Percentiles rank a stretch among this genome's conserved stretches.
phyloP scores from a whole-genome alignment of 805 yeast species.

The Candida mattraensis region DNA sequence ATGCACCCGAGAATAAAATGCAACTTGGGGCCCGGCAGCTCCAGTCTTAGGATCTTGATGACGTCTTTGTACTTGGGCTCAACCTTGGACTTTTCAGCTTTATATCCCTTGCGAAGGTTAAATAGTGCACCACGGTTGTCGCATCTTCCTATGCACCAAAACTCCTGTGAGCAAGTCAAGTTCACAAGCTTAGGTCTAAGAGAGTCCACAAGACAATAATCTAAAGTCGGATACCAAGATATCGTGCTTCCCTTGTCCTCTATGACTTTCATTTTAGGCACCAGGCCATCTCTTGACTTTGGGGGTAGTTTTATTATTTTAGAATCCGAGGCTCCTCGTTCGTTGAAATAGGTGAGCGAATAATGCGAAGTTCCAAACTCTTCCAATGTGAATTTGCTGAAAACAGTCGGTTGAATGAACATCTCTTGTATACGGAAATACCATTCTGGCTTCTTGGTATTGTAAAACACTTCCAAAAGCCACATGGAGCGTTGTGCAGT shows the following conservation, averaged over 20 bases:
- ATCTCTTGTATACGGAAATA: constrained; percentile 17
- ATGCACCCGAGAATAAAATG: constrained; percentile 18
- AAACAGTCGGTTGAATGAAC: constrained; percentile 23
- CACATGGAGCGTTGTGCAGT: constrained; percentile 21
- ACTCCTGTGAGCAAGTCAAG: constrained; percentile 24
- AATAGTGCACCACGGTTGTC: constrained; percentile 27
- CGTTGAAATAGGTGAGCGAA: constrained; percentile 25
- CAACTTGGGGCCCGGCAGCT: constrained; percentile 5
- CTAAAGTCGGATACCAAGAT: constrained; percentile 31
- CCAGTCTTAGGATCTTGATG: constrained; percentile 13
- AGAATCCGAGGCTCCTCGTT: constrained; percentile 27
- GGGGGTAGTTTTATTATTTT: constrained; percentile 18
- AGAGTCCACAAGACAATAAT: constrained; percentile 22
- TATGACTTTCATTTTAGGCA: constrained; percentile 19
- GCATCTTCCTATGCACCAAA: constrained; percentile 33
- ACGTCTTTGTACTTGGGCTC: constrained; percentile 16
- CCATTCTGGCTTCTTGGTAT: constrained; percentile 19
- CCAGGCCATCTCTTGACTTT: constrained; percentile 12
- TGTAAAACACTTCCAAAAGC: constrained; percentile 28
- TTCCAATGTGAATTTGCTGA: constrained; percentile 28
- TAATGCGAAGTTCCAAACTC: constrained; percentile 14
- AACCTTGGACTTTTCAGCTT: constrained; percentile 22
- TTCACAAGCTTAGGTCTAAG: constrained; percentile 18
- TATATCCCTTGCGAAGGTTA: constrained; percentile 25
- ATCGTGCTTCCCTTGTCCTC: constrained; percentile 20